Evolutionary conservation across 2,329 filamentous ascomycete genomes (phyloP), one percentile per base, ranked within the genome.

Genomic region (Helotiales sp.): DNA sequence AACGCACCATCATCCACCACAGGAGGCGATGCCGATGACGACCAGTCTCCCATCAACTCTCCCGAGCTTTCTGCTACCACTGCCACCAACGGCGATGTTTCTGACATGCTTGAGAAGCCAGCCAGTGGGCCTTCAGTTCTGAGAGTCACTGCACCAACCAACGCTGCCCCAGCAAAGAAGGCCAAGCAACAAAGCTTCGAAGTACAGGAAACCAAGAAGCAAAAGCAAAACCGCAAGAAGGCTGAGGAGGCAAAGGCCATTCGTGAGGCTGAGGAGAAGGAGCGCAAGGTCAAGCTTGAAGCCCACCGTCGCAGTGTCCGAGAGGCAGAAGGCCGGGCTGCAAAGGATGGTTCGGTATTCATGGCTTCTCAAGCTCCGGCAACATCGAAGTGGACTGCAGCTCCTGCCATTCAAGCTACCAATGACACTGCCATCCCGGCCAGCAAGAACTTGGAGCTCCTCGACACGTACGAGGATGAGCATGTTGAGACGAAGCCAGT

Each of bases 141-240:
- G 69, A 92, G 92, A 69, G 84, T 98, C 70, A 96, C 91, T 63
- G 89, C 89, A 77, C 86, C 80, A 75, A 86, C 80, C 77, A 88
- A 85, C 81, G 81, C 82, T 22, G 69, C 79, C 37, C 79, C 85
- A 77, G 86, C 90, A 80, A 83, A 86, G 69, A 89, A 89, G 80
- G 81, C 84, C 70, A 89, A 84, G 72, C 68, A 77, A 61, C 84
- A 63, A 50, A 32, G 20, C 22, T 57, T 87, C 71, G 89, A 92
- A 78, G 85, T 86, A 58, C 86, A 86, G 20, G 92, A 97, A 84
- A 91, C 91, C 22, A 97, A 97, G 90, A 97, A 97, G 85, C 93
- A 97, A 83, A 90, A 93, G 68, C 94, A 97, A 83, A 96, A 97
- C 82, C 88, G 90, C 73, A 89, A 91, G 83, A 97, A 97, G 88